Evolutionary conservation across 768 basidiomycete species (phyloP).

Genomic region (Pisolithus tinctorius): DNA sequence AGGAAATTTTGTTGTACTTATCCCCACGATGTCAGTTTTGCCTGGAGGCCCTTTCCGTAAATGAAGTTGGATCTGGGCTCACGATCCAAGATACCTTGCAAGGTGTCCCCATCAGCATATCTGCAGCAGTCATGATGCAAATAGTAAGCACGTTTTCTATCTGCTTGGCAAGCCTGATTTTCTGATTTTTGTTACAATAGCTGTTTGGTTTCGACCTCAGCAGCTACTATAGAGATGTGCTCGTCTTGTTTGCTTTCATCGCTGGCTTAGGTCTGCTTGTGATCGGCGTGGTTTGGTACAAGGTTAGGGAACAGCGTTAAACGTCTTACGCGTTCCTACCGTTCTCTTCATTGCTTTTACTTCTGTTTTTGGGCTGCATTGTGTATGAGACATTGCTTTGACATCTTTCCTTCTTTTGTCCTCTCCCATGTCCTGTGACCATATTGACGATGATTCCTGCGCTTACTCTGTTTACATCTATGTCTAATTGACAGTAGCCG

Average conservation of each 20-base stretch:
- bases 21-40: constrained; percentile 33
- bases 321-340: background rate
- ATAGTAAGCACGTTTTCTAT: constrained; percentile 39
- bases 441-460: background rate
- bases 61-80: constrained; percentile 86
- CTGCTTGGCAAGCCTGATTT: background rate
- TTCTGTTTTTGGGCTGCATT: background rate
- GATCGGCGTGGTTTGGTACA: constrained; percentile 71
- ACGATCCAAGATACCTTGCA: constrained; percentile 73
- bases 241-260: constrained; percentile 83
- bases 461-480: background rate
- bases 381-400: background rate
- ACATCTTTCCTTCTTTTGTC: background rate
- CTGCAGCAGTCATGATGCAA: constrained; percentile 82
- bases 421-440: background rate
- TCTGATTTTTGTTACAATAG: constrained; percentile 24
- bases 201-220: constrained; percentile 81
- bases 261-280: constrained; percentile 69
- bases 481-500: background rate
- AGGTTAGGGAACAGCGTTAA: constrained; percentile 70
- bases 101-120: constrained; percentile 78
- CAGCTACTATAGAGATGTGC: constrained; percentile 85
- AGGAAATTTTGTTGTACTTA: background rate
- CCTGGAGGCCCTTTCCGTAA: constrained; percentile 83
- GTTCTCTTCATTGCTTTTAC: background rate